A percentile compares a stretch with the other conserved stretches of the same genome.
Conservation (phyloP, 805 yeast genomes). For the Blastobotrys terrestris region DNA sequence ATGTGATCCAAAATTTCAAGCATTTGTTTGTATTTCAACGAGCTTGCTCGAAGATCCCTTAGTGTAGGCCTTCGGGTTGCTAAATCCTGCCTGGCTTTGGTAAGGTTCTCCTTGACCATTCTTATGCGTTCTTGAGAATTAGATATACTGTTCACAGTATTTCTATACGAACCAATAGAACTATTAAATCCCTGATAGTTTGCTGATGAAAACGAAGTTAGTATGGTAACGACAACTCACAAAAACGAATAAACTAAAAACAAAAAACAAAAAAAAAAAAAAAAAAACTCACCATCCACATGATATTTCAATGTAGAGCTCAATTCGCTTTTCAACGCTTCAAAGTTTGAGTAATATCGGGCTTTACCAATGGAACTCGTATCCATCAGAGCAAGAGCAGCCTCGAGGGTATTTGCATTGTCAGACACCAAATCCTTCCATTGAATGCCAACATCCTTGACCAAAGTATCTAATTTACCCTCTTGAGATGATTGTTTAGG, state of each 20-base stretch:
- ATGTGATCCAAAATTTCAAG: conserved; percentile 65
- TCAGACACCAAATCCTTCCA: conserved; percentile 47
- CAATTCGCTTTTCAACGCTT: conserved; percentile 50
- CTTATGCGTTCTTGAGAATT: conserved; percentile 57
- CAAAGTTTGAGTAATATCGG: conserved; percentile 61
- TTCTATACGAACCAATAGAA: conserved; percentile 77
- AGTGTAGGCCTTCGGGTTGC: conserved; percentile 51
- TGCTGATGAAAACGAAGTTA: conserved; percentile 5
- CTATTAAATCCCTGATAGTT: conserved; percentile 77
- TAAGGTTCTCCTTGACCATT: conserved; percentile 44
- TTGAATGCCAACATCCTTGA: conserved; percentile 33
- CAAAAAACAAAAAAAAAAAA: neutral
- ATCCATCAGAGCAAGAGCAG: conserved; percentile 77
- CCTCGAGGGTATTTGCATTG: conserved; percentile 74
- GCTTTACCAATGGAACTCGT: conserved; percentile 89
- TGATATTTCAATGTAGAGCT: conserved; percentile 55
- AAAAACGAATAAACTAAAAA: neutral
- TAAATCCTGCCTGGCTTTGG: conserved; percentile 44
- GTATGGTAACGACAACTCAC: neutral
- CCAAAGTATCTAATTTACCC: conserved; percentile 13
- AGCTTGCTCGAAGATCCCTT: conserved; percentile 57
- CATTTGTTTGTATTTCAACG: conserved; percentile 58
- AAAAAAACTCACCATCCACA: conserved; percentile 47
- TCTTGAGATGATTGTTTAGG: conserved; percentile 4
- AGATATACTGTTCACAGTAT: conserved; percentile 55